Conservation (phyloP, 805 yeast genomes). For the Metschnikowia henanensis region DNA sequence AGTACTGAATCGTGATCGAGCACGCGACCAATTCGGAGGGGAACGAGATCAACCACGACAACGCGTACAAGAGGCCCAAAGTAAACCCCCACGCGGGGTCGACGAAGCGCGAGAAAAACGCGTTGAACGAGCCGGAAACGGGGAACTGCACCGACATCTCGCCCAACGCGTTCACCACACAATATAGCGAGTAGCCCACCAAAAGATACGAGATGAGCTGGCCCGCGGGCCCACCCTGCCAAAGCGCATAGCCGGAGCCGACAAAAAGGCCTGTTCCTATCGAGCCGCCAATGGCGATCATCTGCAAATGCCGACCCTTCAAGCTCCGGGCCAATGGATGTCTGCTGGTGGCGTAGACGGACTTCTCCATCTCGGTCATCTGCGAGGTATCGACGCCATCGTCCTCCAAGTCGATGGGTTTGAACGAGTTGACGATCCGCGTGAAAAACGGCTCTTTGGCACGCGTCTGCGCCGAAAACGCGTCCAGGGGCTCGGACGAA, state of each 20-base stretch:
- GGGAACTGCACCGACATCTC: conserved; percentile 24
- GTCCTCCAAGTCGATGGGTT: conserved; percentile 37
- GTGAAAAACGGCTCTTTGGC: conserved; percentile 17
- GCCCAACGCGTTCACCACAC: conserved; percentile 23
- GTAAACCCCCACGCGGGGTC: conserved; percentile 25
- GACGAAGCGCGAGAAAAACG: conserved; percentile 22
- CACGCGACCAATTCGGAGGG: conserved; percentile 36
- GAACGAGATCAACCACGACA: conserved; percentile 34
- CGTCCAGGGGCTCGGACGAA: conserved; percentile 1
- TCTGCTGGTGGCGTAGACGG: conserved; percentile 39
- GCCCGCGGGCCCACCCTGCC: conserved; percentile 22
- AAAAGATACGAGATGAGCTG: conserved; percentile 20
- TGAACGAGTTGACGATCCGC: conserved; percentile 37
- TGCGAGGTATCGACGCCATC: conserved; percentile 40
- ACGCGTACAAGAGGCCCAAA: conserved; percentile 25
- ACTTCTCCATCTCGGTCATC: conserved; percentile 40
- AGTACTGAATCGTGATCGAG: conserved; percentile 35
- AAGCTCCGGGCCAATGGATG: conserved; percentile 48
- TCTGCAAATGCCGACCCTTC: conserved; percentile 57
- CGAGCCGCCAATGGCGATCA: conserved; percentile 84
- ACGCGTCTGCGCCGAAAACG: background rate
- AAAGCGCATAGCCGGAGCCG: conserved; percentile 22
- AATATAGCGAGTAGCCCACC: conserved; percentile 21
- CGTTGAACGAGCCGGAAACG: conserved; percentile 23
- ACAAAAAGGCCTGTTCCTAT: conserved; percentile 69